phyloP scores from a whole-genome alignment of 371 early-diverging fungal species.

The Syncephalastrum racemosum region DNA sequence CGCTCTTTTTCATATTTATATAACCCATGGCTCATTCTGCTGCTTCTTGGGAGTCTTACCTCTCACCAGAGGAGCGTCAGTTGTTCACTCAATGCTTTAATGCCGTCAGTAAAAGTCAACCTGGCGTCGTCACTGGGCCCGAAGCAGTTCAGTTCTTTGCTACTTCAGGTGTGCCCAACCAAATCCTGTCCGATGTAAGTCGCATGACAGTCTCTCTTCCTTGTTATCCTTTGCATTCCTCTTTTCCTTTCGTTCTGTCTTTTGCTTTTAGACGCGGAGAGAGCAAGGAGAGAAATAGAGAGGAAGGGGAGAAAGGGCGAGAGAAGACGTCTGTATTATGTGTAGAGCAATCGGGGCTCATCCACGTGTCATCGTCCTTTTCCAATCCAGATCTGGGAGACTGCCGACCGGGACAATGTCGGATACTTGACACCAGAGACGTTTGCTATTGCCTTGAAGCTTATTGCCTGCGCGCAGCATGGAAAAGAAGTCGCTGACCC shows the following conservation, averaged over 20 bases:
- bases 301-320: neutral
- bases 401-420: constrained; percentile 75
- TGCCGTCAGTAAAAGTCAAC: constrained; percentile 59
- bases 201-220: neutral
- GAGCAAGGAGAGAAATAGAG: neutral
- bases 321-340: no score
- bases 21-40: no score
- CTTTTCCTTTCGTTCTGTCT: neutral
- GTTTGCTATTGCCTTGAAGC: constrained; percentile 18
- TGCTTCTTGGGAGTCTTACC: constrained; percentile 35
- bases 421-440: constrained; percentile 68
- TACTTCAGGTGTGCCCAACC: constrained; percentile 73
- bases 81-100: constrained; percentile 69
- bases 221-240: no score
- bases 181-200: constrained; percentile 70
- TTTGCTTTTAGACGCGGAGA: neutral
- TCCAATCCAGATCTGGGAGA: constrained; percentile 73
- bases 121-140: constrained; percentile 69
- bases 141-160: constrained; percentile 84
- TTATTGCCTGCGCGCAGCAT: constrained; percentile 24
- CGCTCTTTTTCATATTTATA: no score
- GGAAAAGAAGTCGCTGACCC: constrained; percentile 11
- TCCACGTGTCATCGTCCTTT: neutral
- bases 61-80: constrained; percentile 69
- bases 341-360: neutral